phyloP scores from a whole-genome alignment of 2,329 filamentous ascomycete species.

The Kalmusia sp. region DNA sequence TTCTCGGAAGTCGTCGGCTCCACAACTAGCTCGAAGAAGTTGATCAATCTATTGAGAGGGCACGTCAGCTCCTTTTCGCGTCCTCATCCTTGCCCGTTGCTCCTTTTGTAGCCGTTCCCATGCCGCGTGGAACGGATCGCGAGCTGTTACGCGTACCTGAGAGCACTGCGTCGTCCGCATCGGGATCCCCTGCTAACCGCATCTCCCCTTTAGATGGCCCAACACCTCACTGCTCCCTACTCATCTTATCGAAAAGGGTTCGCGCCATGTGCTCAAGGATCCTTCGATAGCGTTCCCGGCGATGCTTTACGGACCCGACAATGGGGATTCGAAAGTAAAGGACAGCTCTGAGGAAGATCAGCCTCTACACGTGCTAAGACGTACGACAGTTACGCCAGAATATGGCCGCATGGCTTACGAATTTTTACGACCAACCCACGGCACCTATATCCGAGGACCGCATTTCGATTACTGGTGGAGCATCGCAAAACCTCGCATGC shows the following conservation, averaged over 20 bases:
- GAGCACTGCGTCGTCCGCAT: background rate
- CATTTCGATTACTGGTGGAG: constrained; percentile 84
- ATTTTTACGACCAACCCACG: constrained; percentile 64
- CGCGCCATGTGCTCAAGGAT: constrained; percentile 67
- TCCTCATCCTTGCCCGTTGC: constrained; percentile 9
- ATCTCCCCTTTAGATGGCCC: constrained; percentile 74
- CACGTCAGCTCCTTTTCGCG: constrained; percentile 28
- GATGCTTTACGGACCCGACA: constrained; percentile 81
- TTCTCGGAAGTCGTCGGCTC: constrained; percentile 42
- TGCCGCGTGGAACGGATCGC: constrained; percentile 4
- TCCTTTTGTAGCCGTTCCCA: background rate
- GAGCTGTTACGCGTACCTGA: constrained; percentile 6
- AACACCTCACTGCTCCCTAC: constrained; percentile 70
- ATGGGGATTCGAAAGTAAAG: constrained; percentile 58
- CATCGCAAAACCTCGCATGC: constrained; percentile 81
- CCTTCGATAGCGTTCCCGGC: constrained; percentile 65
- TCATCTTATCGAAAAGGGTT: constrained; percentile 65
- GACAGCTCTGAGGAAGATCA: constrained; percentile 6
- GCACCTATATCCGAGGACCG: constrained; percentile 60
- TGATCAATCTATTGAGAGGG: constrained; percentile 47
- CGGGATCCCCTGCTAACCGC: constrained; percentile 22
- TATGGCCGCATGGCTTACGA: constrained; percentile 73
- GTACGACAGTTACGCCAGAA: constrained; percentile 62
- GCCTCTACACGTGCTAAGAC: background rate
- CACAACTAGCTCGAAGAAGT: constrained; percentile 35